A percentile compares a stretch with the other conserved stretches of the same genome.
Evolutionary conservation across 805 yeast species (phyloP).

Genomic region (Metschnikowia chrysomelidarum): DNA sequence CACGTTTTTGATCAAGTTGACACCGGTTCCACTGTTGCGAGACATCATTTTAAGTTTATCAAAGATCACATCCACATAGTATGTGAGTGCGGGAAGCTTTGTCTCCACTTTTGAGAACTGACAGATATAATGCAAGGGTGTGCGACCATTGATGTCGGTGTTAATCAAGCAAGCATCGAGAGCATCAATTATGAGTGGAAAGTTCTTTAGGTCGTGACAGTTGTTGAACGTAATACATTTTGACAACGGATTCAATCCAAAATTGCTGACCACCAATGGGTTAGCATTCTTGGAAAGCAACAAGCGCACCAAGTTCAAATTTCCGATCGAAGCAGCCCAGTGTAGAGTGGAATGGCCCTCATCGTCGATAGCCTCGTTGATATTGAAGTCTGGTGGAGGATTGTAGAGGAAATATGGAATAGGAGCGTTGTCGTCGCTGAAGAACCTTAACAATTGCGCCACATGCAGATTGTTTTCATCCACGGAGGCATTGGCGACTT

Average conservation of each 20-base stretch:
- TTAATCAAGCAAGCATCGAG: constrained; percentile 75
- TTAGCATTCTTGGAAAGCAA: constrained; percentile 75
- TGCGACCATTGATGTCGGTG: constrained; percentile 68
- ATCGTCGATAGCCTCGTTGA: constrained; percentile 80
- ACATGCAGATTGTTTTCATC: constrained; percentile 48
- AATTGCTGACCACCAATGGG: constrained; percentile 47
- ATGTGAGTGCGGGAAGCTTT: constrained; percentile 74
- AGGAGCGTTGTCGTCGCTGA: constrained; percentile 41
- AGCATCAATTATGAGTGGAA: constrained; percentile 73
- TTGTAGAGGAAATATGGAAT: constrained; percentile 65
- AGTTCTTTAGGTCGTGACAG: constrained; percentile 76
- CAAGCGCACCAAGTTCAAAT: constrained; percentile 70
- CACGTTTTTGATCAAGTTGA: constrained; percentile 59
- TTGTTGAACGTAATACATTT: constrained; percentile 85
- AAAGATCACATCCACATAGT: constrained; percentile 74
- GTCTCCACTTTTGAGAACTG: constrained; percentile 62
- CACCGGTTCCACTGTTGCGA: constrained; percentile 30
- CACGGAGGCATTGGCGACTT: constrained; percentile 27
- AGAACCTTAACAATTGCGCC: constrained; percentile 39
- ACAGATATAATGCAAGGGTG: constrained; percentile 85
- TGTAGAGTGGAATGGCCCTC: constrained; percentile 95
- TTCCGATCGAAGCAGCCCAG: constrained; percentile 98
- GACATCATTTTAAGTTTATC: constrained; percentile 60
- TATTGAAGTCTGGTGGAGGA: constrained; percentile 64
- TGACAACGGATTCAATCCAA: constrained; percentile 86